A percentile compares a stretch with the other conserved stretches of the same genome.
phyloP scores from a whole-genome alignment of 352 stramenopile genomes.

The Pythium rishiriense region DNA sequence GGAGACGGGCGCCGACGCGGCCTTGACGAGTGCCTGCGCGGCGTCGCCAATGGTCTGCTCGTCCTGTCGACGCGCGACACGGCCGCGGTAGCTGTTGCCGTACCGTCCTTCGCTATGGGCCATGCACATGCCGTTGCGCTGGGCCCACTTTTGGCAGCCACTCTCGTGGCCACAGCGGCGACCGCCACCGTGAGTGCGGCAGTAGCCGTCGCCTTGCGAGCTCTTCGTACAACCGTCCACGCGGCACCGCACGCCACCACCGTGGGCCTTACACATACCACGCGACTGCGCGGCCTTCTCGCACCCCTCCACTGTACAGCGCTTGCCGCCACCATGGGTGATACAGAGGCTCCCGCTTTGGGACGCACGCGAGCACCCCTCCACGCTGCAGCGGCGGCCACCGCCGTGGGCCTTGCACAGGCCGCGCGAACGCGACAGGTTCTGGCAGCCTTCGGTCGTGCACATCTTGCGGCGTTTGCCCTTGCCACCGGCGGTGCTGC shows the following conservation, averaged over 20 bases:
- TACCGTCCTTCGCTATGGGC: slow-evolving; percentile 82
- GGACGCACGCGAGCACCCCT: slow-evolving; percentile 74
- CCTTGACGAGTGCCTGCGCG: slow-evolving; percentile 10
- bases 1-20: slow-evolving; percentile 16
- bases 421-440: slow-evolving; percentile 73
- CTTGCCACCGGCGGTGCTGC: slow-evolving; percentile 29
- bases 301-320: slow-evolving; percentile 78
- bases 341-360: slow-evolving; percentile 84
- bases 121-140: slow-evolving; percentile 87
- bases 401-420: slow-evolving; percentile 81
- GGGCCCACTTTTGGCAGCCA: slow-evolving; percentile 79
- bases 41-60: slow-evolving; percentile 14
- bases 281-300: slow-evolving; percentile 77
- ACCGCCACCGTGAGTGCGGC: slow-evolving; percentile 72
- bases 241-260: slow-evolving; percentile 76
- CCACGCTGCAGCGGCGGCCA: slow-evolving; percentile 72
- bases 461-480: slow-evolving; percentile 84
- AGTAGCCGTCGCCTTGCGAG: slow-evolving; percentile 83
- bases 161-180: slow-evolving; percentile 68
- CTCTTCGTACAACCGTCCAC: slow-evolving; percentile 84
- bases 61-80: slow-evolving; percentile 43
- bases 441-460: slow-evolving; percentile 70
- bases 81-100: slow-evolving; percentile 76
- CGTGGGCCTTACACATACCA: slow-evolving; percentile 86
- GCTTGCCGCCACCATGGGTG: slow-evolving; percentile 81